These are phyloP conservation scores for Selaginella tamariscina DNA, from an alignment of 75 land plant genomes.

Conservation along the genomic window DNA sequence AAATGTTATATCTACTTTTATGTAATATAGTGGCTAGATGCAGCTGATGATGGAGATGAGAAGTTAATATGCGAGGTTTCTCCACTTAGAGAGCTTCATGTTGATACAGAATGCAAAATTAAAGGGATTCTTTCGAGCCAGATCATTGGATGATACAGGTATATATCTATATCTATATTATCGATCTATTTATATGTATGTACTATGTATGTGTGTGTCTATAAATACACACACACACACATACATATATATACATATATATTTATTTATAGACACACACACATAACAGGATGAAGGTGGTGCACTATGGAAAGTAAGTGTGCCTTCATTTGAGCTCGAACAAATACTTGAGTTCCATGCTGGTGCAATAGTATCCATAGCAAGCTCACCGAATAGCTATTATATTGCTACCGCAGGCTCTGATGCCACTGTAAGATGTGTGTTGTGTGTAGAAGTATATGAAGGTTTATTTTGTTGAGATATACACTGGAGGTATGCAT, in stretches of 20 bases:
- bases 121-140: conserved; percentile 26
- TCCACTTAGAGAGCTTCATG: conserved; percentile 31
- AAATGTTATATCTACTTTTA: neutral
- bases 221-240: too few species aligned
- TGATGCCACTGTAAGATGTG: conserved; percentile 37
- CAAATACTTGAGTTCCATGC: conserved; percentile 34
- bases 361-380: conserved; percentile 23
- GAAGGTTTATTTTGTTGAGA: too few species aligned
- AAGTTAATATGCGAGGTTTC: conserved; percentile 30
- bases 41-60: conserved; percentile 42
- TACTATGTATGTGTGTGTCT: too few species aligned
- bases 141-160: conserved; percentile 44
- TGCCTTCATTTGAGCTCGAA: conserved; percentile 29
- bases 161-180: too few species aligned
- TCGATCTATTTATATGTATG: too few species aligned
- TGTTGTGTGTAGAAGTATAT: too few species aligned
- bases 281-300: conserved; percentile 32
- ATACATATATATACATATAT: too few species aligned
- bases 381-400: conserved; percentile 26
- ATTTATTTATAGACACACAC: too few species aligned
- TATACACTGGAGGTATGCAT: too few species aligned
- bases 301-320: conserved; percentile 28
- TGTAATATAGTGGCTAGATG: conserved; percentile 33
- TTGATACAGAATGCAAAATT: conserved; percentile 24
- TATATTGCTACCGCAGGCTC: conserved; percentile 29